Evolutionary conservation across 208 protist species (phyloP).

Genomic region (Leptomonas pyrrhocoris): DNA sequence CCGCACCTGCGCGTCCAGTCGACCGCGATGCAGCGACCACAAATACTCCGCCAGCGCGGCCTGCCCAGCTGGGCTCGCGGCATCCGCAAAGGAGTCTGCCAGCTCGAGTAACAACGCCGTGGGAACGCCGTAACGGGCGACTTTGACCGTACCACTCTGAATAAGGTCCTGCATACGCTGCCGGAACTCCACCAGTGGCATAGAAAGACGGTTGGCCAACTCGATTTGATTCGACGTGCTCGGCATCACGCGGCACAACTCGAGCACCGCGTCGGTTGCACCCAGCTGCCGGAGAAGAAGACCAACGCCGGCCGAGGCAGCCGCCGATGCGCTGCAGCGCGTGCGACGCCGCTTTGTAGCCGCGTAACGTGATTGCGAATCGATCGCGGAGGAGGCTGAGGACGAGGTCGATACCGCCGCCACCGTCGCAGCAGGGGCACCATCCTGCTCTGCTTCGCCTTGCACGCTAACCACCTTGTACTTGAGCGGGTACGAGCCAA

Average conservation of each 20-base stretch:
- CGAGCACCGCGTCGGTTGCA: conserved; percentile 63
- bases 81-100: conserved; percentile 34
- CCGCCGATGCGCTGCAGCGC: background rate
- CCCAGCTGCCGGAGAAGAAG: conserved; percentile 65
- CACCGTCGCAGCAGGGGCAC: background rate
- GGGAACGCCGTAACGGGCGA: conserved; percentile 29
- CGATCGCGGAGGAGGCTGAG: background rate
- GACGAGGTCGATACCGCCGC: background rate
- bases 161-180: conserved; percentile 69
- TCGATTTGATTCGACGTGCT: conserved; percentile 57
- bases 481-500: conserved; percentile 47
- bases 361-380: background rate
- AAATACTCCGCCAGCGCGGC: conserved; percentile 31
- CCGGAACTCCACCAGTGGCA: conserved; percentile 65
- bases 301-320: conserved; percentile 36
- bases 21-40: conserved; percentile 36
- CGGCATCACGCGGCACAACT: conserved; percentile 41
- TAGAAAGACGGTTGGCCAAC: conserved; percentile 56
- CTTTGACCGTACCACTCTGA: conserved; percentile 28
- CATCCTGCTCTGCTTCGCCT: background rate
- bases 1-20: conserved; percentile 39
- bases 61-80: conserved; percentile 34
- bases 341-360: conserved; percentile 25
- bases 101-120: conserved; percentile 36
- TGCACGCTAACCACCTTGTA: conserved; percentile 47